phyloP scores from a whole-genome alignment of 2,329 filamentous ascomycete species.

The Davidsoniella virescens region DNA sequence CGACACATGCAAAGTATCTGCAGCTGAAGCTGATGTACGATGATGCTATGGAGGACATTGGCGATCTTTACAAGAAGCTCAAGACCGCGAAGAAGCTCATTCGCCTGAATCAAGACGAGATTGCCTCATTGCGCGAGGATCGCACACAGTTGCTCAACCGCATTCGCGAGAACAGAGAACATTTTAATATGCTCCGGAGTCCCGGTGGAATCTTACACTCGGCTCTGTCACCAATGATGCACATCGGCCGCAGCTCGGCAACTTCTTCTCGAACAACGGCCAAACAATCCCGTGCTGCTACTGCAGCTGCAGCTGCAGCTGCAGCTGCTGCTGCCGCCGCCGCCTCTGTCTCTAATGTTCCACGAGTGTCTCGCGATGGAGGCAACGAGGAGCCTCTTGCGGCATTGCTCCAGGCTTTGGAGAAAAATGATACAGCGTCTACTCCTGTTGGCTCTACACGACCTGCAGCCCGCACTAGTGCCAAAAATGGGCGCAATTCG shows the following conservation, averaged over 20 bases:
- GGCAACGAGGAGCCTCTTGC: conserved; percentile 50
- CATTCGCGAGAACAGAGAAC: conserved; percentile 78
- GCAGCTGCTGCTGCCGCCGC: conserved; percentile 18
- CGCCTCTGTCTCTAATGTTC: neutral
- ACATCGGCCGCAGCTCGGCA: conserved; percentile 19
- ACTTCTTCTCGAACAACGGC: conserved; percentile 24
- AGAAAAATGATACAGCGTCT: conserved; percentile 52
- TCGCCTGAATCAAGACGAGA: conserved; percentile 59
- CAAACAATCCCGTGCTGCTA: conserved; percentile 30
- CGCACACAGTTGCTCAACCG: conserved; percentile 63
- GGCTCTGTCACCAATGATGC: conserved; percentile 38
- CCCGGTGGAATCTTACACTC: conserved; percentile 53
- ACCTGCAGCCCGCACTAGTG: conserved; percentile 18
- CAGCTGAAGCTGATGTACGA: conserved; percentile 53
- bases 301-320: conserved; percentile 35
- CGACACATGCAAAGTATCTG: conserved; percentile 36
- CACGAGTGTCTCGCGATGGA: conserved; percentile 29
- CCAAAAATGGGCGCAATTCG: conserved; percentile 55
- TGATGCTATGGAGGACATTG: conserved; percentile 48
- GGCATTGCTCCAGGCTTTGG: conserved; percentile 64
- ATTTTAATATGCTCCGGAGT: conserved; percentile 63
- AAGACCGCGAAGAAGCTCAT: conserved; percentile 64
- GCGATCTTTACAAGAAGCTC: conserved; percentile 45
- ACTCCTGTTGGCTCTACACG: conserved; percentile 38
- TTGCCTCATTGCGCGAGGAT: conserved; percentile 54